A percentile compares a stretch with the other conserved stretches of the same genome.
Conservation (phyloP, 257 asterid species). For the Penstemon newberryi region DNA sequence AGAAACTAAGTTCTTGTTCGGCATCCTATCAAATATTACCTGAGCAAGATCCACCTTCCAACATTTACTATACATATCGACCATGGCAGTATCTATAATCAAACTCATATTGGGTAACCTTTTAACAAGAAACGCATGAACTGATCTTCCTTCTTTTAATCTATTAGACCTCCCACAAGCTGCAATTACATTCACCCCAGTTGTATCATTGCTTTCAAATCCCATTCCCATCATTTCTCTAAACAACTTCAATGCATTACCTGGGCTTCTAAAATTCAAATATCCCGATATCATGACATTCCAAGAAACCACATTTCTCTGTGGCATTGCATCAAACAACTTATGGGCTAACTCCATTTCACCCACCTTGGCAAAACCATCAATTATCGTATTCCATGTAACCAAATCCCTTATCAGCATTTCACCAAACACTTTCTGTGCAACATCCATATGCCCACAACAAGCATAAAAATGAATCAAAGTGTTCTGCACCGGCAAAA, state of each 20-base stretch:
- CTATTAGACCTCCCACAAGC: slow-evolving; percentile 74
- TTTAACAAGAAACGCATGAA: slow-evolving; percentile 55
- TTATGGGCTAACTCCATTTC: slow-evolving; percentile 48
- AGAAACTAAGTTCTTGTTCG: slow-evolving; percentile 41
- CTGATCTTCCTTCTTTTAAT: slow-evolving; percentile 62
- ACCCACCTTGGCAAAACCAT: slow-evolving; percentile 49
- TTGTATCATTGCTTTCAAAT: slow-evolving; percentile 37
- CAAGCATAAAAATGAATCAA: slow-evolving; percentile 55
- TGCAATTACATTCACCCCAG: slow-evolving; percentile 48
- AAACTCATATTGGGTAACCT: slow-evolving; percentile 30
- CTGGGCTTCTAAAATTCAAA: slow-evolving; percentile 48
- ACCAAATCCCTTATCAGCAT: slow-evolving; percentile 54
- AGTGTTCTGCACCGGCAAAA: slow-evolving; percentile 61
- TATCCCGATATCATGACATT: slow-evolving; percentile 61
- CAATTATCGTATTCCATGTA: slow-evolving; percentile 54
- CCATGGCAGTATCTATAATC: slow-evolving; percentile 46
- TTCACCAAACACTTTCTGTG: slow-evolving; percentile 37
- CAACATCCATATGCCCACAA: slow-evolving; percentile 42
- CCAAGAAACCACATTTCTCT: slow-evolving; percentile 50
- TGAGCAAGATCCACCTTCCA: slow-evolving; percentile 49
- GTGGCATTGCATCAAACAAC: slow-evolving; percentile 59
- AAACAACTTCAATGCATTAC: slow-evolving; percentile 55
- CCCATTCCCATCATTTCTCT: slow-evolving; percentile 47
- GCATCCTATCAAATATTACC: slow-evolving; percentile 48
- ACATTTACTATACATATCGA: slow-evolving; percentile 66